phyloP scores from a whole-genome alignment of 257 asterid genomes.

The Perilla frutescens region DNA sequence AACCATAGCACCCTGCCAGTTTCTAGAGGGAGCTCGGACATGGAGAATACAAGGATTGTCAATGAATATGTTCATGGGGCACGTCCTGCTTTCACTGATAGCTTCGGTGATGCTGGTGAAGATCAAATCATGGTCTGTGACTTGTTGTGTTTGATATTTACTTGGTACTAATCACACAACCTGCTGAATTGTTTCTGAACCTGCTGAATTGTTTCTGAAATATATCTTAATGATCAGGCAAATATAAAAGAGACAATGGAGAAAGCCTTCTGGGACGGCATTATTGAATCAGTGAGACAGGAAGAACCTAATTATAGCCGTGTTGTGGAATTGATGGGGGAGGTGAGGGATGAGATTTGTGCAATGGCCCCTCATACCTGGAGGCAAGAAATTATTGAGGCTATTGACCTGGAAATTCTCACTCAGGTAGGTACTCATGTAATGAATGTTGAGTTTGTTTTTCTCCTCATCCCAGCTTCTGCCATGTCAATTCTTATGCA shows the following conservation, averaged over 20 bases:
- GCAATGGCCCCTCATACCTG: slow-evolving; percentile 82
- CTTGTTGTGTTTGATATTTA: background rate
- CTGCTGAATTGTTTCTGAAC: background rate
- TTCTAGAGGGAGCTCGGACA: slow-evolving; percentile 52
- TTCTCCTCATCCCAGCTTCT: slow-evolving; percentile 1
- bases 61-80: slow-evolving; percentile 89
- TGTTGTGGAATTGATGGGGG: slow-evolving; percentile 76
- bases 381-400: slow-evolving; percentile 76
- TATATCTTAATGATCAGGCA: slow-evolving; percentile 50
- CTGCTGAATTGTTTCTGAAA: background rate
- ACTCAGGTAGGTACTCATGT: slow-evolving; percentile 62
- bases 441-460: slow-evolving; percentile 15
- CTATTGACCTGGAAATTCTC: slow-evolving; percentile 77
- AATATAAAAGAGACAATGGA: slow-evolving; percentile 73
- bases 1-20: slow-evolving; percentile 30
- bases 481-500: background rate
- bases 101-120: slow-evolving; percentile 42
- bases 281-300: slow-evolving; percentile 73
- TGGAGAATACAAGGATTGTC: slow-evolving; percentile 80
- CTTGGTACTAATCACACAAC: slow-evolving; percentile 8
- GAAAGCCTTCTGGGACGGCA: slow-evolving; percentile 94
- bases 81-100: slow-evolving; percentile 50
- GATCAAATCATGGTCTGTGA: slow-evolving; percentile 58
- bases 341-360: slow-evolving; percentile 83
- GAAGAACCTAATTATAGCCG: slow-evolving; percentile 65